phyloP scores from a whole-genome alignment of 495 filamentous ascomycete species.

The Lasiosphaeria miniovina region DNA sequence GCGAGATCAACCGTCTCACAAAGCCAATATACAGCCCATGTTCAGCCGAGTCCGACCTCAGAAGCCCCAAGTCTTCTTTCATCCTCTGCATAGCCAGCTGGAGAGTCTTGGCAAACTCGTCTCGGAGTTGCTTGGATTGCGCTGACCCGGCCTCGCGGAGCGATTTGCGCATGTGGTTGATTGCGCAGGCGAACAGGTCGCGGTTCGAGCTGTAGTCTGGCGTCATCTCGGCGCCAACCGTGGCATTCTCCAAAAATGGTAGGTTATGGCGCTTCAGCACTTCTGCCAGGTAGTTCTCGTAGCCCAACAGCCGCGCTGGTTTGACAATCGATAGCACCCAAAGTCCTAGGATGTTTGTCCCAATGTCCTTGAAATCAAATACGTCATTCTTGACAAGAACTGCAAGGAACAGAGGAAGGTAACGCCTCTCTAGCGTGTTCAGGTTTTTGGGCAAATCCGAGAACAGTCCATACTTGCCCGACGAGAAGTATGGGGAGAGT shows the following conservation, averaged over 20 bases:
- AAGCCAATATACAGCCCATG: slow-evolving; percentile 44
- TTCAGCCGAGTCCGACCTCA: slow-evolving; percentile 25
- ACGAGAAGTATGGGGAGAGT: slow-evolving; percentile 38
- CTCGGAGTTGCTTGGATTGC: slow-evolving; percentile 26
- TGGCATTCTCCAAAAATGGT: slow-evolving; percentile 31
- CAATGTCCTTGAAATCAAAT: slow-evolving; percentile 41
- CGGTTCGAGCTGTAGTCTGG: slow-evolving; percentile 42
- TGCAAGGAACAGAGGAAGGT: slow-evolving; percentile 40
- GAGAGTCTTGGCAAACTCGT: slow-evolving; percentile 35
- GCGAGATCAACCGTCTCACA: slow-evolving; percentile 40
- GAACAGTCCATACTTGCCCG: slow-evolving; percentile 40
- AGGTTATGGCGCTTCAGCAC: slow-evolving; percentile 32
- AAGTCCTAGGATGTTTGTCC: slow-evolving; percentile 32
- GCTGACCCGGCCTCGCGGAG: slow-evolving; percentile 25
- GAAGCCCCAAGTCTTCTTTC: slow-evolving; percentile 39
- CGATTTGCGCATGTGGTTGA: slow-evolving; percentile 44
- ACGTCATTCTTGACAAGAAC: slow-evolving; percentile 37
- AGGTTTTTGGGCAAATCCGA: slow-evolving; percentile 30
- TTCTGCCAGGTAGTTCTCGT: slow-evolving; percentile 43
- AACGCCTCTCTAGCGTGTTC: slow-evolving; percentile 28
- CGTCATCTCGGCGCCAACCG: slow-evolving; percentile 23
- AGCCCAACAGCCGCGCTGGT: slow-evolving; percentile 33
- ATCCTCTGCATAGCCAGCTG: slow-evolving; percentile 47
- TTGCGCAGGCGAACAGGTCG: slow-evolving; percentile 35
- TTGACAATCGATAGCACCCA: slow-evolving; percentile 41